These are phyloP conservation scores for Ogataea naganishii DNA, from an alignment of 805 yeast genomes.

Conservation along the genomic window DNA sequence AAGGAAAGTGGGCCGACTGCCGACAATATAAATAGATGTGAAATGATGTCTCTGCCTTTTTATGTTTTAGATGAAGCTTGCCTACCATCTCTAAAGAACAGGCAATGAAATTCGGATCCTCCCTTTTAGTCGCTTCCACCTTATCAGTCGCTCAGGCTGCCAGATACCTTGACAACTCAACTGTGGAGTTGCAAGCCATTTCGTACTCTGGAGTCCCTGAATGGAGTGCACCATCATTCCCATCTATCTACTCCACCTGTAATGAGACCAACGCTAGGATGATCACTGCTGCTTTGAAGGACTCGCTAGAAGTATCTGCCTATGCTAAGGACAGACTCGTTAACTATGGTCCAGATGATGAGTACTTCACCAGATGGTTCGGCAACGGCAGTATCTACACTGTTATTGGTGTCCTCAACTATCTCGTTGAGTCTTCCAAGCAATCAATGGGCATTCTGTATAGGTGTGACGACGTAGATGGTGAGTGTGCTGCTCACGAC, in stretches of 20 bases:
- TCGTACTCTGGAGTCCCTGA: slow-evolving; percentile 18
- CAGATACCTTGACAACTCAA: slow-evolving; percentile 1
- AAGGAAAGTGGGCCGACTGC: too few species aligned
- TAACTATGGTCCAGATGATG: slow-evolving; percentile 24
- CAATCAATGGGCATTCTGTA: slow-evolving; percentile 23
- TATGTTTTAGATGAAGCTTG: too few species aligned
- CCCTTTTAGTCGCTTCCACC: too few species aligned
- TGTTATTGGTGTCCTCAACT: slow-evolving; percentile 28
- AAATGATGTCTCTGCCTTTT: too few species aligned
- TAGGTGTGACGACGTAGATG: slow-evolving; percentile 33
- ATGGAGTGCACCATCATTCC: slow-evolving; percentile 9
- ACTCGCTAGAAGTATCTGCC: slow-evolving; percentile 22
- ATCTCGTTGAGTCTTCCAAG: slow-evolving; percentile 24
- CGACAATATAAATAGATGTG: too few species aligned
- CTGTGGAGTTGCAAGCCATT: slow-evolving; percentile 2
- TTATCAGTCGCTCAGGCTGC: too few species aligned
- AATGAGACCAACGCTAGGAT: slow-evolving; percentile 11
- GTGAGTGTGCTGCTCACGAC: slow-evolving; percentile 21
- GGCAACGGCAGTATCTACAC: slow-evolving; percentile 27
- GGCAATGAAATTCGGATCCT: too few species aligned
- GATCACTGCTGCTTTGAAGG: slow-evolving; percentile 21
- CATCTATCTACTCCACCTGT: slow-evolving; percentile 7
- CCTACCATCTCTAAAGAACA: too few species aligned
- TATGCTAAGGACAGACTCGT: slow-evolving; percentile 28
- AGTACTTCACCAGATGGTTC: slow-evolving; percentile 26